phyloP scores from a whole-genome alignment of 148 eudicot species.

The Silene conica region DNA sequence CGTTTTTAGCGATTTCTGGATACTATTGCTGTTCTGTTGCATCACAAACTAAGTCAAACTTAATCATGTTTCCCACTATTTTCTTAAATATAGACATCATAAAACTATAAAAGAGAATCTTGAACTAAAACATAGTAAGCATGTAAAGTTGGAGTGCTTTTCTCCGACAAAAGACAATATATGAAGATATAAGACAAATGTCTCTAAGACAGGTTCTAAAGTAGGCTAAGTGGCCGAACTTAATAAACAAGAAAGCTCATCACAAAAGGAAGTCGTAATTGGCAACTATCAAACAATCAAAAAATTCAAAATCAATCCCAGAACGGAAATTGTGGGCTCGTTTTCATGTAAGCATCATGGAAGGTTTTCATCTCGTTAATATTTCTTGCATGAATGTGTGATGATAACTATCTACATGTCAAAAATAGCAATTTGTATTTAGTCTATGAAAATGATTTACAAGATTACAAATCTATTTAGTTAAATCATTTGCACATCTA shows the following conservation, averaged over 20 bases:
- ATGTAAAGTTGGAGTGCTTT: too few species aligned
- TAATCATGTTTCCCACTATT: not conserved
- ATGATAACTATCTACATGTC: not conserved
- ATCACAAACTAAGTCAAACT: not conserved
- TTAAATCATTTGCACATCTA: not conserved
- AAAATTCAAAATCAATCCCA: not conserved
- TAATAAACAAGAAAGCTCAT: not conserved
- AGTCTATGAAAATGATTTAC: not conserved
- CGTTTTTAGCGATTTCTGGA: not conserved
- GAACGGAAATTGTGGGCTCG: not conserved
- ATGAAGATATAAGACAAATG: too few species aligned
- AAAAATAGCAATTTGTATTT: not conserved
- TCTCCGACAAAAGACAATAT: too few species aligned
- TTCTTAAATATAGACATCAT: not conserved
- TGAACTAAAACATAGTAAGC: too few species aligned
- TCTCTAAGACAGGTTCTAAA: too few species aligned
- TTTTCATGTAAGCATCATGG: not conserved
- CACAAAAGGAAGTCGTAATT: too few species aligned
- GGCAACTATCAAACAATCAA: not conserved
- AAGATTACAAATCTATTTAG: not conserved
- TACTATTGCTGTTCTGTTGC: not conserved
- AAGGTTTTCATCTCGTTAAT: too few species aligned
- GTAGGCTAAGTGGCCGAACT: not conserved
- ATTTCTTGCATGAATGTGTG: not conserved
- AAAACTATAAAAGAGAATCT: not conserved